phyloP scores from a whole-genome alignment of 1,284 basidiomycete species.

The Ceratobasidium sp. region DNA sequence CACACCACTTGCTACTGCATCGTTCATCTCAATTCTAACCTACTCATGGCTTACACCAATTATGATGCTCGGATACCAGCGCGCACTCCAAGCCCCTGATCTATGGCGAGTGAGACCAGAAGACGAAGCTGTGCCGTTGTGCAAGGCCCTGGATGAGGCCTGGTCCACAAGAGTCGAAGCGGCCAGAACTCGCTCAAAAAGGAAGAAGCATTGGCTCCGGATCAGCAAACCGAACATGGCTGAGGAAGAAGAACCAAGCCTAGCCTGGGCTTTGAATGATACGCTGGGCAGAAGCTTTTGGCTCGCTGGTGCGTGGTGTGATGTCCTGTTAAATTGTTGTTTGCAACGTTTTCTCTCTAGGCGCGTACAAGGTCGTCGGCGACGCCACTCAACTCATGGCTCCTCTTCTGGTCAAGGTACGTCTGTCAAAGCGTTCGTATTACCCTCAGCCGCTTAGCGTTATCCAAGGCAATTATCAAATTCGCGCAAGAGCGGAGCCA shows the following conservation, averaged over 20 bases:
- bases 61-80: slow-evolving; percentile 74
- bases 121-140: slow-evolving; percentile 60
- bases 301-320: slow-evolving; percentile 60
- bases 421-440: neutral
- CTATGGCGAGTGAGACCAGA: slow-evolving; percentile 71
- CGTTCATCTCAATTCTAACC: slow-evolving; percentile 64
- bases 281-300: slow-evolving; percentile 73
- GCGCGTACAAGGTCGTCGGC: slow-evolving; percentile 53
- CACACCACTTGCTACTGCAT: slow-evolving; percentile 66
- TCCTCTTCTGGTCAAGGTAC: slow-evolving; percentile 67
- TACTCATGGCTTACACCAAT: slow-evolving; percentile 73
- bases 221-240: too few species aligned
- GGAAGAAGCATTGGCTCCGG: slow-evolving; percentile 48
- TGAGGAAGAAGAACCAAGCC: slow-evolving; percentile 56
- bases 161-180: slow-evolving; percentile 57
- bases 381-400: slow-evolving; percentile 65
- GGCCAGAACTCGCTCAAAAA: slow-evolving; percentile 62
- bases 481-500: slow-evolving; percentile 16
- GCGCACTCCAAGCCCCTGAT: slow-evolving; percentile 75
- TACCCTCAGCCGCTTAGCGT: neutral
- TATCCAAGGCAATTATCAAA: slow-evolving; percentile 17
- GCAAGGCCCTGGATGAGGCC: slow-evolving; percentile 57
- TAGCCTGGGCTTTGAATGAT: slow-evolving; percentile 75
- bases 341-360: slow-evolving; percentile 34
- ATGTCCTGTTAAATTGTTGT: neutral